Conservation (phyloP, 2,329 filamentous ascomycete genomes). For the Paecilomyces sp. region DNA sequence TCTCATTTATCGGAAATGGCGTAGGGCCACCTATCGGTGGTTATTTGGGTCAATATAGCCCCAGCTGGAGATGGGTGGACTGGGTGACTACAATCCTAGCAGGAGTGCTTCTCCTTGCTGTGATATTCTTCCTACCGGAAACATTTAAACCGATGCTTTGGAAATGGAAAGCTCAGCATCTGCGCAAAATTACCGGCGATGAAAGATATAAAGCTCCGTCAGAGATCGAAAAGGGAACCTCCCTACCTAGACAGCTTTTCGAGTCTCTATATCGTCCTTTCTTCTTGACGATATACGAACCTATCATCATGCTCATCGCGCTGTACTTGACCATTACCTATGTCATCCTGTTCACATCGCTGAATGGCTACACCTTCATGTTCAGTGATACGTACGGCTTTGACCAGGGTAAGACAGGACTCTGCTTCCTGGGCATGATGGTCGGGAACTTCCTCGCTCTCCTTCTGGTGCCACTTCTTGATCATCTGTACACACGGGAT, state of each 20-base stretch:
- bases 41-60: conserved; percentile 30
- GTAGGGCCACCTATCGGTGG: conserved; percentile 34
- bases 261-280: conserved; percentile 2
- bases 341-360: not conserved
- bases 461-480: too few species aligned
- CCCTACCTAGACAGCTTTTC: conserved; percentile 17
- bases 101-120: too few species aligned
- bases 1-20: conserved; percentile 24
- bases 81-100: too few species aligned
- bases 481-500: too few species aligned
- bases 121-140: too few species aligned
- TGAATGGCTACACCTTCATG: not conserved
- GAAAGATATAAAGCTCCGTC: too few species aligned
- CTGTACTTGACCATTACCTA: not conserved
- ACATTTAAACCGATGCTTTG: too few species aligned
- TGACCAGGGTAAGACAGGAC: not conserved
- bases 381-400: not conserved
- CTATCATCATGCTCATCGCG: not conserved
- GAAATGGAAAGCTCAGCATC: too few species aligned
- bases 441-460: too few species aligned
- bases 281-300: not conserved
- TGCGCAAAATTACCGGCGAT: too few species aligned
- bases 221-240: too few species aligned
- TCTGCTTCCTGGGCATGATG: too few species aligned
- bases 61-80: conserved; percentile 36